Percentiles rank a stretch among this genome's conserved stretches.
These are phyloP conservation scores for Pseudopyrenochaeta lycopersici DNA, from an alignment of 2,329 filamentous ascomycete genomes.

Conservation along the genomic window DNA sequence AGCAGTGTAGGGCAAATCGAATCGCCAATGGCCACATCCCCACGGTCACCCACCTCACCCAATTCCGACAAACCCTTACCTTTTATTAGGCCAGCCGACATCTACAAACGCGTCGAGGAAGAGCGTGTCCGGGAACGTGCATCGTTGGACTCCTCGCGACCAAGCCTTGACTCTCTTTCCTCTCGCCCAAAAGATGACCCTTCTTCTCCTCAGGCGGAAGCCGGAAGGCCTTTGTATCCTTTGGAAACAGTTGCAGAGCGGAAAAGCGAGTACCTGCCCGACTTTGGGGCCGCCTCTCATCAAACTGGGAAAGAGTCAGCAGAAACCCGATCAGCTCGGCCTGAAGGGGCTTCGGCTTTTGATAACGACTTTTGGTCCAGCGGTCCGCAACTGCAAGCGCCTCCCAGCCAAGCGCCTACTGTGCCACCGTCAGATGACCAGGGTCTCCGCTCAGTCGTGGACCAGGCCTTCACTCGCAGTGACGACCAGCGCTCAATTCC, in stretches of 20 bases:
- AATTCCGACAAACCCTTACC: conserved; percentile 63
- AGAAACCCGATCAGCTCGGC: conserved; percentile 7
- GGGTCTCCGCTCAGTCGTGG: conserved; percentile 60
- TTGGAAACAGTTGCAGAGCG: conserved; percentile 66
- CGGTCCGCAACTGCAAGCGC: conserved; percentile 17
- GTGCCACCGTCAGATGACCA: conserved; percentile 33
- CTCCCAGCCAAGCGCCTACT: conserved; percentile 18
- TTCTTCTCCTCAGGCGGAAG: conserved; percentile 27
- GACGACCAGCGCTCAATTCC: conserved; percentile 64
- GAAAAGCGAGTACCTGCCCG: conserved; percentile 67
- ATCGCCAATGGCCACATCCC: conserved; percentile 32
- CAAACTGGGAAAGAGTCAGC: conserved; percentile 17
- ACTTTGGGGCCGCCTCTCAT: conserved; percentile 30
- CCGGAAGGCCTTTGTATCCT: conserved; percentile 35
- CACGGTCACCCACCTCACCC: conserved; percentile 36
- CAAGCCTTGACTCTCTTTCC: conserved; percentile 64
- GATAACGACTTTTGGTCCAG: conserved; percentile 40
- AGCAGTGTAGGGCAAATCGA: conserved; percentile 65
- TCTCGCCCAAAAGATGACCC: conserved; percentile 32
- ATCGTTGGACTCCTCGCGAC: conserved; percentile 66
- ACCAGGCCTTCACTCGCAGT: conserved; percentile 70
- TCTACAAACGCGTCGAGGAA: conserved; percentile 76
- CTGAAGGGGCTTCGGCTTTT: conserved; percentile 33
- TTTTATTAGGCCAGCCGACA: conserved; percentile 78
- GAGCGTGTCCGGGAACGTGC: conserved; percentile 67